A percentile compares a stretch with the other conserved stretches of the same genome.
These are phyloP conservation scores for Sarocladium oryzae DNA, from an alignment of 2,329 filamentous ascomycete genomes.

Conservation along the genomic window DNA sequence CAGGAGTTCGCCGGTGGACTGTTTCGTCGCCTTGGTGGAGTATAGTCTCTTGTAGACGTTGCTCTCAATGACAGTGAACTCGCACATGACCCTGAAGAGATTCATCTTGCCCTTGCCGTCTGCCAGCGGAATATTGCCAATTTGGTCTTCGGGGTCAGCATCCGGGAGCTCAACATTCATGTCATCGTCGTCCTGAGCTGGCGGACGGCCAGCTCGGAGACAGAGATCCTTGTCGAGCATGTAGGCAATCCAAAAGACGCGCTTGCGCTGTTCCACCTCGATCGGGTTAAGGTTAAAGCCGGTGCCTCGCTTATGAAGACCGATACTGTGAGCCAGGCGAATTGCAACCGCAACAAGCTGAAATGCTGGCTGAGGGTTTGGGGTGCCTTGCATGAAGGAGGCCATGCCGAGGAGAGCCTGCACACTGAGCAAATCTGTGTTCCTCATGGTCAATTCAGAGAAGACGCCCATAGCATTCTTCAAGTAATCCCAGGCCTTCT, in stretches of 20 bases:
- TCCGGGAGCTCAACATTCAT: slow-evolving; percentile 97
- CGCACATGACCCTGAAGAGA: slow-evolving; percentile 86
- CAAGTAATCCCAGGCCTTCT: slow-evolving; percentile 89
- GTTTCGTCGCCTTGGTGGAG: slow-evolving; percentile 83
- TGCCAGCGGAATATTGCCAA: slow-evolving; percentile 86
- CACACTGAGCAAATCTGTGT: slow-evolving; percentile 89
- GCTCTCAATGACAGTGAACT: slow-evolving; percentile 85
- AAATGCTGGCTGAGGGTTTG: slow-evolving; percentile 91
- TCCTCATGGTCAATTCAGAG: slow-evolving; percentile 88
- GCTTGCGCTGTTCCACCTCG: slow-evolving; percentile 80
- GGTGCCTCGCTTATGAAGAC: slow-evolving; percentile 86
- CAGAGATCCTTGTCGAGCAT: slow-evolving; percentile 59
- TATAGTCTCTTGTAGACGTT: slow-evolving; percentile 92
- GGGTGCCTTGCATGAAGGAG: slow-evolving; percentile 90
- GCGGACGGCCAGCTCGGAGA: slow-evolving; percentile 52
- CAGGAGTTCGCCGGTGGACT: slow-evolving; percentile 85
- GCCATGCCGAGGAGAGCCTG: slow-evolving; percentile 92
- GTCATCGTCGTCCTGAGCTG: slow-evolving; percentile 57
- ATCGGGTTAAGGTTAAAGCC: slow-evolving; percentile 90
- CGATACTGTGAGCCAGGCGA: slow-evolving; percentile 85
- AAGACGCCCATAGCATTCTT: slow-evolving; percentile 96
- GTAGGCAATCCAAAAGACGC: slow-evolving; percentile 61
- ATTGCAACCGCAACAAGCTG: slow-evolving; percentile 88
- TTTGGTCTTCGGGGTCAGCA: slow-evolving; percentile 82
- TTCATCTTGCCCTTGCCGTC: slow-evolving; percentile 93